phyloP scores from a whole-genome alignment of 805 yeast species.

The Kodamaea sagamina region DNA sequence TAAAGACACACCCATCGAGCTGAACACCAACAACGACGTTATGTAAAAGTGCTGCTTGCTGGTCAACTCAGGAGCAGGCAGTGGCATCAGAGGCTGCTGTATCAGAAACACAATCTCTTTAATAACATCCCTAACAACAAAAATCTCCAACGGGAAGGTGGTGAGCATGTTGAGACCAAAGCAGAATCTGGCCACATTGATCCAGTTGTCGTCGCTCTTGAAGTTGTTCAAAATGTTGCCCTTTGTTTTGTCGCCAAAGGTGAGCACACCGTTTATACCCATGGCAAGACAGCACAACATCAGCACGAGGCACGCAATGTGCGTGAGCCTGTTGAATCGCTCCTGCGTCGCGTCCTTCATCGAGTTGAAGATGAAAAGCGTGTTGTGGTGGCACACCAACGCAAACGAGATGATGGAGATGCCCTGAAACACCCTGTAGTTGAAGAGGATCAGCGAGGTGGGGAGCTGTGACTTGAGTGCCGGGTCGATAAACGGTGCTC shows the following conservation, averaged over 20 bases:
- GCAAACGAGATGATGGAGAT: conserved; percentile 95
- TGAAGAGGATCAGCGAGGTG: conserved; percentile 50
- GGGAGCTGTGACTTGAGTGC: conserved; percentile 52
- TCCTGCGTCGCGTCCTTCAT: conserved; percentile 73
- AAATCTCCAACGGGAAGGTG: conserved; percentile 86
- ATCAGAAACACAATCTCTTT: conserved; percentile 51
- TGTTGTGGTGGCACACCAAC: conserved; percentile 92
- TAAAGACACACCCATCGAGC: conserved; percentile 75
- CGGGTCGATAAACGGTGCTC: conserved; percentile 65
- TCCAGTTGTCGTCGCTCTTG: conserved; percentile 68
- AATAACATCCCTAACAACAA: conserved; percentile 87
- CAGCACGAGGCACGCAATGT: conserved; percentile 78
- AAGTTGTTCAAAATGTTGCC: conserved; percentile 91
- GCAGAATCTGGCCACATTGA: conserved; percentile 85
- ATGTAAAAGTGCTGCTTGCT: conserved; percentile 56
- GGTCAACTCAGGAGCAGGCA: conserved; percentile 33
- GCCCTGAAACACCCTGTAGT: conserved; percentile 77
- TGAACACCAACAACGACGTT: conserved; percentile 64
- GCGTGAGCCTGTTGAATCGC: conserved; percentile 76
- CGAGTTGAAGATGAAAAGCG: conserved; percentile 86
- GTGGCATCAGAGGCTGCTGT: not conserved
- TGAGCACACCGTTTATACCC: conserved; percentile 77
- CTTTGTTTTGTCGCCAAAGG: conserved; percentile 74
- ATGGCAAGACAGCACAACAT: conserved; percentile 75
- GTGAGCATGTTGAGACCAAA: conserved; percentile 93